A percentile compares a stretch with the other conserved stretches of the same genome.
These are phyloP conservation scores for Talaromyces rugulosus DNA, from an alignment of 2,329 filamentous ascomycete species.

Conservation along the genomic window DNA sequence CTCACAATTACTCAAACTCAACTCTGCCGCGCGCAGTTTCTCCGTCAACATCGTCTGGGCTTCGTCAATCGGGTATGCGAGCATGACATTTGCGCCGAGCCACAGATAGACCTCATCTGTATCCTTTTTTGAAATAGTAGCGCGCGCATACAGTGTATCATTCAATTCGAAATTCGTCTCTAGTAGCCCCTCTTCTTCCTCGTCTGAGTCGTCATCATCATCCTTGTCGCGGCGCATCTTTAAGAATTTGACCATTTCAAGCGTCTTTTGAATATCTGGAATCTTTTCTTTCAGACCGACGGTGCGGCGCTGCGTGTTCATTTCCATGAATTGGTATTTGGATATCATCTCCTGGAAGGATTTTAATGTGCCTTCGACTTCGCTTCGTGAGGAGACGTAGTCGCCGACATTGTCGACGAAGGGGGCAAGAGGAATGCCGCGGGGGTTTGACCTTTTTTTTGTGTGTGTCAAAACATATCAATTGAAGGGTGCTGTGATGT, in stretches of 20 bases:
- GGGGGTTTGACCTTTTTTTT: conserved; percentile 36
- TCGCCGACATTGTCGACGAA: conserved; percentile 46
- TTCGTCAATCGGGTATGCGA: conserved; percentile 87
- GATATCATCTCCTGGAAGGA: conserved; percentile 55
- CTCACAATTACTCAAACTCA: conserved; percentile 80
- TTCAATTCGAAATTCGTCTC: conserved; percentile 95
- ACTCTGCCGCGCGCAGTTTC: conserved; percentile 75
- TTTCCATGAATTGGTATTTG: conserved; percentile 99
- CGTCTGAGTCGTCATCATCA: neutral
- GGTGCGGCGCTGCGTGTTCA: conserved; percentile 80
- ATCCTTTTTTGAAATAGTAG: conserved; percentile 69
- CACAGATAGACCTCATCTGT: conserved; percentile 82
- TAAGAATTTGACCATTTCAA: conserved; percentile 85
- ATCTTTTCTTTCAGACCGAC: conserved; percentile 87
- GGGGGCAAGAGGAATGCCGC: conserved; percentile 44
- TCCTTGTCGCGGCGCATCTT: conserved; percentile 54
- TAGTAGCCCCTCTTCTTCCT: conserved; percentile 39
- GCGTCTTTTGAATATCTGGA: conserved; percentile 91
- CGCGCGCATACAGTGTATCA: conserved; percentile 90
- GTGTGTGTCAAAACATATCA: neutral
- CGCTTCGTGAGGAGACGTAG: conserved; percentile 42
- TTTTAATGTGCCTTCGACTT: conserved; percentile 43
- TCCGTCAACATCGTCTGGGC: conserved; percentile 72
- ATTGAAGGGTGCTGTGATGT: neutral
- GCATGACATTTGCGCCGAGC: conserved; percentile 98